phyloP scores from a whole-genome alignment of 345 rosid genomes.

The Salix arbutifolia region DNA sequence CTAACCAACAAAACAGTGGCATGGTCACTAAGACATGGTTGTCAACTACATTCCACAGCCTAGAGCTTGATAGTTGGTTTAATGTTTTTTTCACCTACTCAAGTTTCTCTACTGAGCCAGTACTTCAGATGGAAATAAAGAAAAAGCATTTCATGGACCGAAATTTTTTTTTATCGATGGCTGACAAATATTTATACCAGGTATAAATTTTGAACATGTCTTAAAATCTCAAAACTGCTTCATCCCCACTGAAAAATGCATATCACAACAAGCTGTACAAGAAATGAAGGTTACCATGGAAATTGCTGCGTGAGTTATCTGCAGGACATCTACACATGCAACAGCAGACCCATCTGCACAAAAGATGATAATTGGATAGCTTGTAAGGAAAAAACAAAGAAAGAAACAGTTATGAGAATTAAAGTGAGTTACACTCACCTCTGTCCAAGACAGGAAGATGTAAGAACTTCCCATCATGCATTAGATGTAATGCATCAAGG shows the following conservation, averaged over 20 bases:
- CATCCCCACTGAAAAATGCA: background rate
- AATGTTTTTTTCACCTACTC: background rate
- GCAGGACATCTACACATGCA: constrained; percentile 86
- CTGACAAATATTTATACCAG: background rate
- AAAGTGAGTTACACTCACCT: constrained; percentile 36
- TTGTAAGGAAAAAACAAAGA: background rate
- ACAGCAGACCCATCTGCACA: constrained; percentile 69
- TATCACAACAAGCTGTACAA: background rate
- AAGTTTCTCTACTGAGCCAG: background rate
- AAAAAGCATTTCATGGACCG: background rate
- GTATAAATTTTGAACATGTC: background rate
- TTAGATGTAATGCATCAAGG: constrained; percentile 85
- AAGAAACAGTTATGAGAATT: background rate
- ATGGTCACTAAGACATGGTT: background rate
- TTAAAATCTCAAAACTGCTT: background rate
- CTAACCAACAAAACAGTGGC: background rate
- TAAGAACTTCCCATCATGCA: constrained; percentile 97
- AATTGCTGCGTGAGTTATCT: constrained; percentile 96
- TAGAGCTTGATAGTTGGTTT: background rate
- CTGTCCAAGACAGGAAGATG: constrained; percentile 91
- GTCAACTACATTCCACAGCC: background rate
- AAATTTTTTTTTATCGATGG: background rate
- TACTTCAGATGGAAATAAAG: background rate
- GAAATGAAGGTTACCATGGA: constrained; percentile 59
- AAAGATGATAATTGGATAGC: constrained; percentile 6